Conservation (phyloP, 2,329 filamentous ascomycete genomes). For the Stachybotrys chartarum region DNA sequence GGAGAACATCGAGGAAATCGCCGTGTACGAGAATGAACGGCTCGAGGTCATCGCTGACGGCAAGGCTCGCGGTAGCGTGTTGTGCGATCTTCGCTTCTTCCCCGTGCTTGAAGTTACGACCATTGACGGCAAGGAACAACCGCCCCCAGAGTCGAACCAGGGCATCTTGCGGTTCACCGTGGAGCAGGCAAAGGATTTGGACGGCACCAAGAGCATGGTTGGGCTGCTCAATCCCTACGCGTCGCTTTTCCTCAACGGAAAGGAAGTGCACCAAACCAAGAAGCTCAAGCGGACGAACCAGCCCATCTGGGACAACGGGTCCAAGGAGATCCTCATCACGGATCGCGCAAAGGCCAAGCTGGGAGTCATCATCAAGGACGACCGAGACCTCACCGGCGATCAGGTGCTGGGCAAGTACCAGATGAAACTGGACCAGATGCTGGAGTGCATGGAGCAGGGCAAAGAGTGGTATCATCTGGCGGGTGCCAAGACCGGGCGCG, state of each 20-base stretch:
- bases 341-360: constrained; percentile 86
- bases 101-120: constrained; percentile 72
- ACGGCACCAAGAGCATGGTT: constrained; percentile 84
- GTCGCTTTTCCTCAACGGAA: constrained; percentile 80
- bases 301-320: constrained; percentile 88
- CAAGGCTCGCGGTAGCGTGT: constrained; percentile 72
- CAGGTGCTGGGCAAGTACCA: constrained; percentile 87
- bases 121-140: constrained; percentile 70
- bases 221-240: constrained; percentile 90
- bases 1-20: constrained; percentile 70
- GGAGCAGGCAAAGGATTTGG: constrained; percentile 93
- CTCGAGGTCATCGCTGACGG: constrained; percentile 81
- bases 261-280: constrained; percentile 81
- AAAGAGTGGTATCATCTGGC: constrained; percentile 94
- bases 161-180: constrained; percentile 91
- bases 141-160: constrained; percentile 82
- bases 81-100: constrained; percentile 88
- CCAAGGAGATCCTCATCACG: constrained; percentile 91
- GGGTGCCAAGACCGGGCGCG: constrained; percentile 73
- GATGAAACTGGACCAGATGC: constrained; percentile 89
- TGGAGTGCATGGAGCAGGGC: constrained; percentile 84
- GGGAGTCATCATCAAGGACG: constrained; percentile 90
- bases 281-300: constrained; percentile 97
- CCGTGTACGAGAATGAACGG: constrained; percentile 75
- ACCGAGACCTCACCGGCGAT: constrained; percentile 76